Evolutionary conservation across 2,329 filamentous ascomycete species (phyloP).

Genomic region (Cladosporium sp.): DNA sequence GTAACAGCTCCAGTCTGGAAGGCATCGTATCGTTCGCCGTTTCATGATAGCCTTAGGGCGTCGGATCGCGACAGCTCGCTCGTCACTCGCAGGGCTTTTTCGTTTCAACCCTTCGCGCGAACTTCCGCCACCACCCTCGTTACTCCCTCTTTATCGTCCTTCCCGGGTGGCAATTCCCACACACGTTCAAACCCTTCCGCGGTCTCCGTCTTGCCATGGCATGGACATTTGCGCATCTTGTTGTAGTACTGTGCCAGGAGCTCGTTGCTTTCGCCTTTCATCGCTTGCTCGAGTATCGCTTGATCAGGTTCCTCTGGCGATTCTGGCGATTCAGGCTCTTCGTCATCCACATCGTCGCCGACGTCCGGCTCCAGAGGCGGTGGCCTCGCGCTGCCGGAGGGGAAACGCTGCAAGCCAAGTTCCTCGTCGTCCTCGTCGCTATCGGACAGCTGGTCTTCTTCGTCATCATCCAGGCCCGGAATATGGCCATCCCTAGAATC

Average conservation of each 20-base stretch:
- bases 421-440: conserved; percentile 21
- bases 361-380: conserved; percentile 21
- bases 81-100: background rate
- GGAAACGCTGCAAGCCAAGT: conserved; percentile 26
- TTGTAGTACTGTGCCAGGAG: conserved; percentile 24
- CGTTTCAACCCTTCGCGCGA: background rate
- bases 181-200: conserved; percentile 24
- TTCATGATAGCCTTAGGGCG: too few species aligned
- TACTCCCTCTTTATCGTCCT: conserved; percentile 18
- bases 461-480: conserved; percentile 15
- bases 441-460: conserved; percentile 17
- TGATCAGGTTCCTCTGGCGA: conserved; percentile 25
- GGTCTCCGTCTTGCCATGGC: conserved; percentile 24
- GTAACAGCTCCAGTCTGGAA: too few species aligned
- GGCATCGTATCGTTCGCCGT: too few species aligned
- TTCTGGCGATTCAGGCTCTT: conserved; percentile 23
- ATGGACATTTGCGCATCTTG: conserved; percentile 24
- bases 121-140: conserved; percentile 25
- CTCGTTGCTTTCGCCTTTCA: conserved; percentile 23
- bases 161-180: conserved; percentile 25
- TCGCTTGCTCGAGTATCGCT: conserved; percentile 19
- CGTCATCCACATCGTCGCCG: conserved; percentile 21
- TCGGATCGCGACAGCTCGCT: too few species aligned
- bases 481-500: conserved; percentile 10
- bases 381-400: conserved; percentile 21